Conservation (phyloP, 257 asterid species). For the Nicotiana undulata region DNA sequence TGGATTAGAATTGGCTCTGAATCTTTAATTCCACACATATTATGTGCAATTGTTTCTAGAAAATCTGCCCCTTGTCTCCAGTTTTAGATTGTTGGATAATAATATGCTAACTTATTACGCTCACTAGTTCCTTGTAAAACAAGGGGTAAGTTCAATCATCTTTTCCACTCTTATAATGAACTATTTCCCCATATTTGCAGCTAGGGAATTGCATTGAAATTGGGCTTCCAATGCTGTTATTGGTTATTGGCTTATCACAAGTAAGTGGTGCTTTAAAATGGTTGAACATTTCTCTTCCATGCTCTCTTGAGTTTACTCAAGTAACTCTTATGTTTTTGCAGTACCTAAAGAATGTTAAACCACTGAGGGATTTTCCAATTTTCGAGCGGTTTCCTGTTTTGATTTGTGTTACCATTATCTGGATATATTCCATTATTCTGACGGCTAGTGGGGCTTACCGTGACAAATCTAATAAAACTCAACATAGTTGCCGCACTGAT, state of each 20-base stretch:
- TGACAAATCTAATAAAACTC: conserved; percentile 44
- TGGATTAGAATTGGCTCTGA: background rate
- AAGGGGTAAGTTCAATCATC: background rate
- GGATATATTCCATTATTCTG: conserved; percentile 77
- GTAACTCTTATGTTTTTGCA: conserved; percentile 32
- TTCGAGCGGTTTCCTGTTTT: conserved; percentile 87
- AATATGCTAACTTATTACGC: background rate
- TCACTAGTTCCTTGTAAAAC: background rate
- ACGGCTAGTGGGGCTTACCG: conserved; percentile 94
- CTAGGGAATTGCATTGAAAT: conserved; percentile 90
- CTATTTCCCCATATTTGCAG: conserved; percentile 37
- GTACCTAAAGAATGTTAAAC: conserved; percentile 90
- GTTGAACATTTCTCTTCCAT: background rate
- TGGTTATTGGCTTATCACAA: conserved; percentile 81
- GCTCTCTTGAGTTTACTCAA: conserved; percentile 13
- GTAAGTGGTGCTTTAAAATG: conserved; percentile 35
- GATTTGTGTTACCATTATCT: conserved; percentile 60
- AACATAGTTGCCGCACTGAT: conserved; percentile 80
- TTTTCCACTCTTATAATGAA: background rate
- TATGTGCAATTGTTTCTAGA: background rate
- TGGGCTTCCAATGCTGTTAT: conserved; percentile 81
- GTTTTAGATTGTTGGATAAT: background rate
- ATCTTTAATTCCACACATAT: background rate
- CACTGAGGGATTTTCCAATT: conserved; percentile 80
- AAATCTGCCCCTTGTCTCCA: background rate